Percentiles rank a stretch among this genome's conserved stretches.
phyloP scores from a whole-genome alignment of 139 green algal species.

The Spirogloea muscicola region DNA sequence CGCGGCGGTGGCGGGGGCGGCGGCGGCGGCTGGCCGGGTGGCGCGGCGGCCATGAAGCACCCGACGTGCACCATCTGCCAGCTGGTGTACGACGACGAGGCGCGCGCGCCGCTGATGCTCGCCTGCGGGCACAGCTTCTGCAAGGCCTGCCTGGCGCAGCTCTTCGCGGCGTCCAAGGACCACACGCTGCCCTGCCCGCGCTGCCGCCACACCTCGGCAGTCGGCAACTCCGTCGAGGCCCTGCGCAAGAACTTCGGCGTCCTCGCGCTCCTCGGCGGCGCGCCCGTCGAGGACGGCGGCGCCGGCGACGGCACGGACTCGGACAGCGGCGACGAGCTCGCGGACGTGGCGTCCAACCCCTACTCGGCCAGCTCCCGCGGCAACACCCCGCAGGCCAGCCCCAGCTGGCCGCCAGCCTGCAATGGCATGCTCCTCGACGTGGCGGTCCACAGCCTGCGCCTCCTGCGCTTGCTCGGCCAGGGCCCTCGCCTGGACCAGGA shows the following conservation, averaged over 20 bases:
- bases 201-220: slow-evolving; percentile 5
- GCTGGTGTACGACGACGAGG: slow-evolving; percentile 13
- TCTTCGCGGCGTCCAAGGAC: slow-evolving; percentile 7
- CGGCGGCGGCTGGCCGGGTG: no score
- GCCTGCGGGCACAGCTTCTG: slow-evolving; percentile 18
- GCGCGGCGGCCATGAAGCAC: background rate
- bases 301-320: background rate
- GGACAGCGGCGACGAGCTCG: slow-evolving; percentile 8
- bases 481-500: background rate
- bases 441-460: slow-evolving; percentile 2
- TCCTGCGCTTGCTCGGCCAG: background rate
- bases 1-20: no score
- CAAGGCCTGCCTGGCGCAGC: slow-evolving; percentile 11
- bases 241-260: slow-evolving; percentile 24
- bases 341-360: background rate
- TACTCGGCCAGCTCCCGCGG: slow-evolving; percentile 10
- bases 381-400: slow-evolving; percentile 8
- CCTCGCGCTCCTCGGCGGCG: background rate
- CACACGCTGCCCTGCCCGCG: slow-evolving; percentile 11
- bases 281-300: background rate
- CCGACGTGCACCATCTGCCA: slow-evolving; percentile 18
- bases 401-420: slow-evolving; percentile 6
- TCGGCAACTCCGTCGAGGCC: slow-evolving; percentile 15
- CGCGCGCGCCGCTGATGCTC: slow-evolving; percentile 17
- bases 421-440: background rate